Percentiles rank a stretch among this genome's conserved stretches.
phyloP scores from a whole-genome alignment of 306 rosid genomes.

The Citrullus amarus region DNA sequence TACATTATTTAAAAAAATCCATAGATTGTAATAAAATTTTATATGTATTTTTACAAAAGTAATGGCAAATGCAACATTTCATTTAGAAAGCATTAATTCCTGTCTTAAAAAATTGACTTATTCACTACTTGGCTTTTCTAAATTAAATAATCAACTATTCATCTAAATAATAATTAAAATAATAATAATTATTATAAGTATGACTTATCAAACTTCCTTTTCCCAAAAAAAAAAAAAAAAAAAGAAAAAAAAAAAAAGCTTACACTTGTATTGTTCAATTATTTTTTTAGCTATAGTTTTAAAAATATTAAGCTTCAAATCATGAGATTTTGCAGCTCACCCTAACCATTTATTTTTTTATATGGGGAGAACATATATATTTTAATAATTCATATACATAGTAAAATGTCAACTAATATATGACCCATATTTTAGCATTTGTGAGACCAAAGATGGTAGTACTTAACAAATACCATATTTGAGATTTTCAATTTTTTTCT shows the following conservation, averaged over 20 bases:
- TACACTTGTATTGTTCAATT: background rate
- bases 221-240: background rate
- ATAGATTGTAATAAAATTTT: too few relatives aligned
- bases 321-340: background rate
- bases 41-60: too few relatives aligned
- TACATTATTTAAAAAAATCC: too few relatives aligned
- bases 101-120: too few relatives aligned
- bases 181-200: too few relatives aligned
- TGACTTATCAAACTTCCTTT: too few relatives aligned
- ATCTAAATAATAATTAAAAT: too few relatives aligned
- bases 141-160: too few relatives aligned
- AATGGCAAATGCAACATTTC: too few relatives aligned
- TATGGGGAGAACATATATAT: background rate
- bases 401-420: background rate
- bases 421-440: background rate
- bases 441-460: background rate
- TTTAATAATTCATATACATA: background rate
- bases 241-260: background rate
- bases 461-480: background rate
- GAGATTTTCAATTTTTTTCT: background rate
- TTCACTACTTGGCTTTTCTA: too few relatives aligned
- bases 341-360: background rate
- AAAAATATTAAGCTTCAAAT: background rate
- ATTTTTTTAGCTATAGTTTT: background rate
- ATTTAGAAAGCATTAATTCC: too few relatives aligned